Conservation (phyloP, 1,284 basidiomycete genomes). For the Golubevia sp. region DNA sequence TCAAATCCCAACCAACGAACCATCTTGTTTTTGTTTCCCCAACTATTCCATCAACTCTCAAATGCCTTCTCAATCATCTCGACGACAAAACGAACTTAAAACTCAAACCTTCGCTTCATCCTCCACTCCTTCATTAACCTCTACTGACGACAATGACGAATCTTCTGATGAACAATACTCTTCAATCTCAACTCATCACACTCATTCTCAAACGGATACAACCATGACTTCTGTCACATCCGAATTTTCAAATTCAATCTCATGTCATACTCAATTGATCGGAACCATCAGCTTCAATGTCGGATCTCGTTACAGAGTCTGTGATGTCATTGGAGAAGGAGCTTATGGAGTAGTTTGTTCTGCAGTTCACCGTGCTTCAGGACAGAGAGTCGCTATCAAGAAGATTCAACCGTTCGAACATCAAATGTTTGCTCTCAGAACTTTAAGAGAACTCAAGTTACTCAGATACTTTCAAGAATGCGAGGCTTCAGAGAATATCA, state of each 20-base stretch:
- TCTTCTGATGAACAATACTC: slow-evolving; percentile 11
- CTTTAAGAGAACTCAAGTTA: slow-evolving; percentile 57
- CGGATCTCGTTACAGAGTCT: slow-evolving; percentile 53
- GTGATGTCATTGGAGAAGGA: slow-evolving; percentile 64
- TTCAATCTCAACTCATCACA: not conserved
- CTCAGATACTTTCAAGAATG: slow-evolving; percentile 56
- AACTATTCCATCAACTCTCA: too few relatives aligned
- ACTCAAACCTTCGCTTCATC: too few relatives aligned
- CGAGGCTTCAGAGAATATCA: slow-evolving; percentile 54
- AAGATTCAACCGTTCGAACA: slow-evolving; percentile 59
- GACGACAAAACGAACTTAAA: too few relatives aligned
- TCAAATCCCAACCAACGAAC: not conserved
- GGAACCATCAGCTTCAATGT: slow-evolving; percentile 42
- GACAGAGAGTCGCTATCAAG: slow-evolving; percentile 64
- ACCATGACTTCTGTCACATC: not conserved
- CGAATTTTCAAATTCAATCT: too few relatives aligned
- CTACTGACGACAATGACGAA: slow-evolving; percentile 7
- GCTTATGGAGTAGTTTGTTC: slow-evolving; percentile 64
- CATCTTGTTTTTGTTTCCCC: too few relatives aligned
- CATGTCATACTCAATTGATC: too few relatives aligned
- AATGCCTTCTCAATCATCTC: too few relatives aligned
- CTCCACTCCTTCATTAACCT: slow-evolving; percentile 14
- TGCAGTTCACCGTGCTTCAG: slow-evolving; percentile 60
- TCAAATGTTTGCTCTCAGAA: slow-evolving; percentile 59
- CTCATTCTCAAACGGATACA: too few relatives aligned